Conservation (phyloP, 2,329 filamentous ascomycete genomes). For the Pseudomassariella vexata region DNA sequence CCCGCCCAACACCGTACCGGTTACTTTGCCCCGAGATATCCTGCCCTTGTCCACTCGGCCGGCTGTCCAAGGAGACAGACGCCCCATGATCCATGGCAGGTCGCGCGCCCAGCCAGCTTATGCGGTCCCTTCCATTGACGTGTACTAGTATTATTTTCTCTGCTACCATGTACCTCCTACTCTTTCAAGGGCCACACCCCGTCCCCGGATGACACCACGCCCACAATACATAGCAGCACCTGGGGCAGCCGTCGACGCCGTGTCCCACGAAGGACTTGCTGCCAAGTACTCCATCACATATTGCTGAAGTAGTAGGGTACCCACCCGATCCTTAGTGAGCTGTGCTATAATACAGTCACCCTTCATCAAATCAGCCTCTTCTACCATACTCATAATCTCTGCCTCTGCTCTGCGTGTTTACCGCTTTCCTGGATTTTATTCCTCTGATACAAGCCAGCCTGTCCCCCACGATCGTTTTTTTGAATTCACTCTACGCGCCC, state of each 20-base stretch:
- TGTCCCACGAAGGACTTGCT: conserved; percentile 1
- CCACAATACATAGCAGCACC: background rate
- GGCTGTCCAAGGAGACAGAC: too few species aligned
- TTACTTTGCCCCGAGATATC: conserved; percentile 1
- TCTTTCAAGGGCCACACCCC: background rate
- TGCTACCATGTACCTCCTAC: conserved; percentile 1
- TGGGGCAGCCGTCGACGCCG: conserved; percentile 1
- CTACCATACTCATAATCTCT: conserved; percentile 7
- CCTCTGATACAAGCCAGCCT: background rate
- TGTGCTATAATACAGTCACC: conserved; percentile 10
- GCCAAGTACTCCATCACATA: conserved; percentile 8
- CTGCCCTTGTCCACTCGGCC: background rate
- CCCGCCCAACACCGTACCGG: background rate
- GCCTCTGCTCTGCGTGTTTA: too few species aligned
- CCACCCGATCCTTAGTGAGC: conserved; percentile 9
- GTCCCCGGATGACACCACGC: conserved; percentile 1
- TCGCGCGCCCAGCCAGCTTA: conserved; percentile 2
- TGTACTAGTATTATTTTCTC: conserved; percentile 1
- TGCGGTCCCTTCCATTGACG: background rate
- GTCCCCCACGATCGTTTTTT: background rate
- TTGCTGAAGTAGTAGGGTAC: conserved; percentile 6
- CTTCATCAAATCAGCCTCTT: conserved; percentile 8
- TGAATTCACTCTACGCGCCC: background rate
- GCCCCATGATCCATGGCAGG: conserved; percentile 5
- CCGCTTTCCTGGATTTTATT: conserved; percentile 1